A percentile compares a stretch with the other conserved stretches of the same genome.
These are phyloP conservation scores for Globisporangium barbulae DNA, from an alignment of 352 stramenopile species.

Conservation along the genomic window DNA sequence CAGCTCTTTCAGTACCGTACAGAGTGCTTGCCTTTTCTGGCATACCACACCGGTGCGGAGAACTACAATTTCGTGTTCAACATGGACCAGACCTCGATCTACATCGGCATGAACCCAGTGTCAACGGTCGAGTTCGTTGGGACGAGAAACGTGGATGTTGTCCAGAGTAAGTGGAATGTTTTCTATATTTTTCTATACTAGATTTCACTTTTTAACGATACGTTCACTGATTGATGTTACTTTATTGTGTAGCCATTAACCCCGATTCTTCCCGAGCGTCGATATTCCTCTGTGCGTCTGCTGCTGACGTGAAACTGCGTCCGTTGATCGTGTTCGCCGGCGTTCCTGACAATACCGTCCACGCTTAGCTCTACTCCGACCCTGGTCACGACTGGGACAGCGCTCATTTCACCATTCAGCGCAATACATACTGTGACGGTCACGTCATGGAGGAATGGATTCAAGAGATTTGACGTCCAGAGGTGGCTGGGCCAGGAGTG, in stretches of 20 bases:
- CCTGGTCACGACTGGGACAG: neutral
- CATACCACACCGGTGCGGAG: neutral
- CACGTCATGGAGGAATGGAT: conserved; percentile 3
- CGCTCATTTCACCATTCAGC: conserved; percentile 6
- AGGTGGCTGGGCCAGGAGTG: neutral
- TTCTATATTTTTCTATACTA: neutral
- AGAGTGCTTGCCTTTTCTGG: neutral
- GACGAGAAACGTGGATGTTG: neutral
- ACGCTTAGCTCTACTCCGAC: neutral
- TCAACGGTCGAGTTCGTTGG: neutral
- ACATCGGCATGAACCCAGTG: neutral
- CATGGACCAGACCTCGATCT: neutral
- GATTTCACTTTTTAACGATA: neutral
- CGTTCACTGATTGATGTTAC: neutral
- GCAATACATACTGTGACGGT: conserved; percentile 5
- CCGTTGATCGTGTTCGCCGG: neutral
- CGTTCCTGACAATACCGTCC: neutral
- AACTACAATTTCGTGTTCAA: neutral
- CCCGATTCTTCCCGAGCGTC: conserved; percentile 4
- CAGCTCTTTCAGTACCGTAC: neutral
- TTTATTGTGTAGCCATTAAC: neutral
- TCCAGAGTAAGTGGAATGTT: neutral
- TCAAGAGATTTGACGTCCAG: neutral
- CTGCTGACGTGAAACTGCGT: neutral
- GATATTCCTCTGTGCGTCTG: conserved; percentile 1